Base-by-base conservation (phyloP, 2,329 filamentous ascomycete species). In the Fusarium abutilonis region DNA sequence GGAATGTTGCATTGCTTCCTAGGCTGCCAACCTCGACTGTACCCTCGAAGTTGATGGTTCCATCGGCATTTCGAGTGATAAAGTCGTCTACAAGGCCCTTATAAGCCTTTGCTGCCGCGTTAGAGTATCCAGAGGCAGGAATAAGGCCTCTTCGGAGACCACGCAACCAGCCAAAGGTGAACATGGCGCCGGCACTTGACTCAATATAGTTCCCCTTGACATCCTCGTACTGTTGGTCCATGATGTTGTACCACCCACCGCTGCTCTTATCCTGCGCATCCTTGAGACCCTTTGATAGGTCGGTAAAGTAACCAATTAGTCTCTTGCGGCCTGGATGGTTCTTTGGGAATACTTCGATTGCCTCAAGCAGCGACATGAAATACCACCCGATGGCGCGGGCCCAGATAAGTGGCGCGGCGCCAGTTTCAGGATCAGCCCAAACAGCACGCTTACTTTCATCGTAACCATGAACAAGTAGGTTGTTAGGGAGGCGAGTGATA, bases 191-290 rank as follows among this genome's bases (percentile, higher is more conserved):
- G 8, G 79, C 85, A 32, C 83, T 85, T 35, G 81, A 83, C 72
- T 88, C 83, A 44, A 88, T 82, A 68, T 84, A 88, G 70, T 88
- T 87, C 6, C 83, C 83, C 28, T 77, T 62, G 43, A 72, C 64
- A 2, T 77, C 78, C 1, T 79, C 76, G 45, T 82, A 80, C 14
- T 76, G 74, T 44, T 79, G 75, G 55, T 79, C 79, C 79, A 86
- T 83, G 35, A 87, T 76, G 46, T 86, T 74, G 80, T 82, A 86
- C 83, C 85, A 87, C 6, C 81, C 83, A 13, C 81, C 83, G 1
- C 82, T 83, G 0, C 62, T 59, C 4, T 63, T 63, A 52, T 84
- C 82, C 32, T 79, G 79, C 0, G 77, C 75, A 9, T 67, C 66
- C 51, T 77, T 76, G 3, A 84, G 60, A 0, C 79, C 79, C 1